A percentile compares a stretch with the other conserved stretches of the same genome.
Evolutionary conservation across 139 green algal genomes (phyloP).

Genomic region (Penium margaritaceum): DNA sequence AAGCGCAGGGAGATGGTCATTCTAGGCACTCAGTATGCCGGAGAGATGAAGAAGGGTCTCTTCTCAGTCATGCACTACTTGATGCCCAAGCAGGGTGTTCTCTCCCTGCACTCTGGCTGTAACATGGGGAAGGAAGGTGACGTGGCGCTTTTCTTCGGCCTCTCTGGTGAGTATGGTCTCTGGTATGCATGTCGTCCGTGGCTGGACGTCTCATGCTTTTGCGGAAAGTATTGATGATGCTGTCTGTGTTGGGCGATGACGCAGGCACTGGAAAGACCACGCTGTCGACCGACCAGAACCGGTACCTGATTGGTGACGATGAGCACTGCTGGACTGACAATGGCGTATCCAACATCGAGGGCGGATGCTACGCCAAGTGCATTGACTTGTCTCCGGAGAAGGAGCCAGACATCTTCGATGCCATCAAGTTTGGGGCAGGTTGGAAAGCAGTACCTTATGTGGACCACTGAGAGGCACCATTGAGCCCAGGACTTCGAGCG

Average conservation of each 20-base stretch:
- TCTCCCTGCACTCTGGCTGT: slow-evolving; percentile 73
- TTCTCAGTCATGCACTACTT: slow-evolving; percentile 81
- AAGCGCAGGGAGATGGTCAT: slow-evolving; percentile 61
- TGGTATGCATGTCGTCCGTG: not conserved
- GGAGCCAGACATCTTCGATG: slow-evolving; percentile 84
- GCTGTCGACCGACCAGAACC: slow-evolving; percentile 62
- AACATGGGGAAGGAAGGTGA: slow-evolving; percentile 67
- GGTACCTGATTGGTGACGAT: slow-evolving; percentile 83
- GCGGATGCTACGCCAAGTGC: slow-evolving; percentile 91
- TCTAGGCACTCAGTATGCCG: slow-evolving; percentile 72
- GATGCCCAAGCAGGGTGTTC: slow-evolving; percentile 70
- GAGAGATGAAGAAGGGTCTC: slow-evolving; percentile 90
- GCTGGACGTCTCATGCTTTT: not conserved
- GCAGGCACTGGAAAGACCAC: slow-evolving; percentile 56
- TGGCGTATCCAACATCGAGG: slow-evolving; percentile 90
- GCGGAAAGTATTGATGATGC: not conserved
- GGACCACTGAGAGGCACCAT: not conserved
- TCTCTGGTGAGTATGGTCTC: slow-evolving; percentile 10
- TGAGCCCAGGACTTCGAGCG: not conserved
- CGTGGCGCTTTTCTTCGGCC: slow-evolving; percentile 45
- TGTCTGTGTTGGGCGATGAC: not conserved
- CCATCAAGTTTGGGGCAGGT: slow-evolving; percentile 72
- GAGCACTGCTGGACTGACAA: slow-evolving; percentile 84
- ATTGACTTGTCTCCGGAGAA: slow-evolving; percentile 67
- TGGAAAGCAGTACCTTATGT: not conserved